Evolutionary conservation across 441 rosid species (phyloP).

Genomic region (Erodium moschatum): DNA sequence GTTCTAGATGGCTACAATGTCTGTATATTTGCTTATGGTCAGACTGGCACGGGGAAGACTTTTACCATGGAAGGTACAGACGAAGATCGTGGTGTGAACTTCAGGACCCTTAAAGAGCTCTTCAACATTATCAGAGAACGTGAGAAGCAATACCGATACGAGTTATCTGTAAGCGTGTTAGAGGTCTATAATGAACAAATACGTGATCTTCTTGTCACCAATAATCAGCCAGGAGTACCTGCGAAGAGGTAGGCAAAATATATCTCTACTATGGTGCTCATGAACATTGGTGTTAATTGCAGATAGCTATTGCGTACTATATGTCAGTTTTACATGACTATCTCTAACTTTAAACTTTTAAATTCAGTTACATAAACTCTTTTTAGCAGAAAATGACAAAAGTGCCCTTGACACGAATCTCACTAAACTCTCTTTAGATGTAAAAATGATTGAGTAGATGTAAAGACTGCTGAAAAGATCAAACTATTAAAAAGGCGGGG

Average conservation of each 20-base stretch:
- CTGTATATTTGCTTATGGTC: constrained; percentile 90
- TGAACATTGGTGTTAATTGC: no score
- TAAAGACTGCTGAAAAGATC: no score
- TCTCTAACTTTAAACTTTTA: no score
- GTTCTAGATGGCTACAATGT: constrained; percentile 94
- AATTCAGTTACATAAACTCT: no score
- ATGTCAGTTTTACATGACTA: no score
- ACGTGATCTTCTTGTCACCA: constrained; percentile 59
- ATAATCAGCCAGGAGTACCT: constrained; percentile 46
- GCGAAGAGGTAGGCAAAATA: constrained; percentile 47
- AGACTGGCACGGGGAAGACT: constrained; percentile 94
- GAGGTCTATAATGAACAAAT: constrained; percentile 97
- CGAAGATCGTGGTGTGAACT: constrained; percentile 86
- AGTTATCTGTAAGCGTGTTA: constrained; percentile 76
- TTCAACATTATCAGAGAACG: constrained; percentile 57
- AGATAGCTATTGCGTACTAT: no score
- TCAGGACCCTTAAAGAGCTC: constrained; percentile 64
- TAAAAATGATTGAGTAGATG: no score
- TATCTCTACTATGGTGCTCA: no score
- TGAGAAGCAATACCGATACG: constrained; percentile 48
- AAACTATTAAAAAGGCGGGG: no score
- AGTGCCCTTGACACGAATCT: no score
- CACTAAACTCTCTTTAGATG: no score
- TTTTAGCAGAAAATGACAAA: no score
- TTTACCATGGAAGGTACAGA: constrained; percentile 90